These are phyloP conservation scores for Moelleriella libera DNA, from an alignment of 2,329 filamentous ascomycete species.

Conservation along the genomic window DNA sequence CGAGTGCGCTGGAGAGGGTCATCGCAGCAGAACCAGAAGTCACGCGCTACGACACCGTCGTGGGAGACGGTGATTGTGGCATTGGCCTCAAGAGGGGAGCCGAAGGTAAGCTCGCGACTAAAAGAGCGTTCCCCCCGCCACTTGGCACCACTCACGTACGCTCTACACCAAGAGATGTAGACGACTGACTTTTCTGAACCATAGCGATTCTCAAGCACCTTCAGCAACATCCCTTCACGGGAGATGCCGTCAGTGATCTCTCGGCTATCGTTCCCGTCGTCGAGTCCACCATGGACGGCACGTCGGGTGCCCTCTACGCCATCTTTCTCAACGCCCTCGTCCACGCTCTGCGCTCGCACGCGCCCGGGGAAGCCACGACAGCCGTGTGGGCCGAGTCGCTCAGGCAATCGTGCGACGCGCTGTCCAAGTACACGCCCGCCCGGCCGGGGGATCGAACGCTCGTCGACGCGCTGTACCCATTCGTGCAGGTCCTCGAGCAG, in stretches of 20 bases:
- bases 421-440: slow-evolving; percentile 79
- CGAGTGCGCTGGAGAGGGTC: slow-evolving; percentile 43
- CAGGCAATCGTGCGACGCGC: slow-evolving; percentile 51
- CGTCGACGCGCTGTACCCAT: slow-evolving; percentile 80
- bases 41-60: slow-evolving; percentile 64
- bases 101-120: slow-evolving; percentile 35
- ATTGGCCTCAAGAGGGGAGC: slow-evolving; percentile 76
- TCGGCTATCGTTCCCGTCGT: slow-evolving; percentile 37
- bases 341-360: slow-evolving; percentile 36
- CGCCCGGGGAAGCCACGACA: slow-evolving; percentile 23
- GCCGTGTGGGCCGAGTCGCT: slow-evolving; percentile 50
- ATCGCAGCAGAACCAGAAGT: slow-evolving; percentile 57
- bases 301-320: slow-evolving; percentile 48
- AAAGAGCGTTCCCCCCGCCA: not conserved
- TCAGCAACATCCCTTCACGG: slow-evolving; percentile 25
- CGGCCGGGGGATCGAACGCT: slow-evolving; percentile 80
- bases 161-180: not conserved
- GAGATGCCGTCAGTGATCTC: slow-evolving; percentile 38
- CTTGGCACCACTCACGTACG: not conserved
- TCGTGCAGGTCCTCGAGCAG: slow-evolving; percentile 56
- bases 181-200: not conserved
- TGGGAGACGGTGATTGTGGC: slow-evolving; percentile 84
- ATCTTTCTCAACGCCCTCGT: slow-evolving; percentile 85
- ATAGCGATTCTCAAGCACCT: slow-evolving; percentile 39
- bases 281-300: slow-evolving; percentile 46